Percentiles rank a stretch among this genome's conserved stretches.
Evolutionary conservation across 371 early-diverging fungal species (phyloP).

Genomic region (Parasitella parasitica): DNA sequence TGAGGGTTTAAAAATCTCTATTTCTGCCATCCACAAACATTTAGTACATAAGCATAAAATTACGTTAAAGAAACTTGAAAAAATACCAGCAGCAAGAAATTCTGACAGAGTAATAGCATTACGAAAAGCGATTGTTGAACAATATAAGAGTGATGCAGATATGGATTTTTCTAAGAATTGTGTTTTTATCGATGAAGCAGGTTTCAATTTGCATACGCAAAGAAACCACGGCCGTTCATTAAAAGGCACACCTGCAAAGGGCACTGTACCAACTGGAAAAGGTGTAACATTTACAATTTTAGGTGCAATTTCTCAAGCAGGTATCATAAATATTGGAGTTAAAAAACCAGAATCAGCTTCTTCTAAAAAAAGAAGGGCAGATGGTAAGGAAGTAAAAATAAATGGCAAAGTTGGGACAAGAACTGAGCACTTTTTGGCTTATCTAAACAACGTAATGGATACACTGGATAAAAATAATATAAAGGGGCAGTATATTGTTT

Average conservation of each 20-base stretch:
- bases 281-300: slow-evolving; percentile 4
- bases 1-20: slow-evolving; percentile 25
- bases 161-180: slow-evolving; percentile 1
- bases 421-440: slow-evolving; percentile 13
- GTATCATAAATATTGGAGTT: not conserved
- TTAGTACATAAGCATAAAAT: slow-evolving; percentile 26
- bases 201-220: slow-evolving; percentile 6
- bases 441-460: slow-evolving; percentile 12
- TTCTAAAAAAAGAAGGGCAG: slow-evolving; percentile 1
- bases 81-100: slow-evolving; percentile 27
- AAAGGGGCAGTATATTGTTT: slow-evolving; percentile 8
- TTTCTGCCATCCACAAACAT: slow-evolving; percentile 23
- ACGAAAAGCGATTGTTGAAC: slow-evolving; percentile 22
- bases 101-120: slow-evolving; percentile 23
- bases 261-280: not conserved
- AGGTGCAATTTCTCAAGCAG: slow-evolving; percentile 8
- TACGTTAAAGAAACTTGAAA: slow-evolving; percentile 24
- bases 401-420: slow-evolving; percentile 16
- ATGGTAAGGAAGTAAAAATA: slow-evolving; percentile 3
- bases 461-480: slow-evolving; percentile 7
- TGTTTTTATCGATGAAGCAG: slow-evolving; percentile 14
- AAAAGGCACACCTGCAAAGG: slow-evolving; percentile 1
- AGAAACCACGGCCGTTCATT: not conserved
- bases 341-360: slow-evolving; percentile 5
- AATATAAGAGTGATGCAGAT: slow-evolving; percentile 22